Percentiles rank a stretch among this genome's conserved stretches.
Evolutionary conservation across 2,329 filamentous ascomycete genomes (phyloP).

Genomic region (Neoascochyta sp.): DNA sequence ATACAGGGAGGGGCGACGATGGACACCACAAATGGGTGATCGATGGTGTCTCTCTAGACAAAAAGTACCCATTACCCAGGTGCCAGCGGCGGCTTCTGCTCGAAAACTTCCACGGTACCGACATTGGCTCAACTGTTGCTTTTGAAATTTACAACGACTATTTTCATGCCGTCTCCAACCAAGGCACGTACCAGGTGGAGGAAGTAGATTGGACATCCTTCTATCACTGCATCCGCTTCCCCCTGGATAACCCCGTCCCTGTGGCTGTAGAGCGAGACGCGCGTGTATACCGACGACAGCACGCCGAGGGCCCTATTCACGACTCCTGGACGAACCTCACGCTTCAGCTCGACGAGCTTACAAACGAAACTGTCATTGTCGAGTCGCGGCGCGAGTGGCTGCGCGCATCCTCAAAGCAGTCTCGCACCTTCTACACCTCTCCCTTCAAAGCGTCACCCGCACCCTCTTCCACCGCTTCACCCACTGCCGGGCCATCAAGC

Average conservation of each 20-base stretch:
- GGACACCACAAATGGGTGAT: constrained; percentile 63
- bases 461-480: constrained; percentile 5
- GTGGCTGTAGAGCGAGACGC: constrained; percentile 44
- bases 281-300: constrained; percentile 62
- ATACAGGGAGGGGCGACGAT: constrained; percentile 51
- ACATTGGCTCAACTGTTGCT: constrained; percentile 64
- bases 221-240: constrained; percentile 65
- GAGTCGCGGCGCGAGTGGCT: constrained; percentile 69
- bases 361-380: constrained; percentile 57
- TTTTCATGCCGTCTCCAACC: constrained; percentile 69
- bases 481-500: constrained; percentile 4
- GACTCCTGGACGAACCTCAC: constrained; percentile 69
- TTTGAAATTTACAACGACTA: constrained; percentile 65
- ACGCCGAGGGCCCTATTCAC: constrained; percentile 68
- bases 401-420: constrained; percentile 52
- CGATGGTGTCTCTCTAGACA: constrained; percentile 38
- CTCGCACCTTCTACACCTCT: constrained; percentile 64
- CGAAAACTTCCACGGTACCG: constrained; percentile 58
- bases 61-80: not conserved
- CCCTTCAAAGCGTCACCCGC: constrained; percentile 45
- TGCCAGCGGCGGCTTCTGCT: constrained; percentile 49
- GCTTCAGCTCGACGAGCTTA: constrained; percentile 58
- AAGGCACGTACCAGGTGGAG: constrained; percentile 58
- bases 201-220: constrained; percentile 65
- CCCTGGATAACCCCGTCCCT: constrained; percentile 47